Evolutionary conservation across 164 flowering plant species (phyloP).

Genomic region (Platanus orientalis): DNA sequence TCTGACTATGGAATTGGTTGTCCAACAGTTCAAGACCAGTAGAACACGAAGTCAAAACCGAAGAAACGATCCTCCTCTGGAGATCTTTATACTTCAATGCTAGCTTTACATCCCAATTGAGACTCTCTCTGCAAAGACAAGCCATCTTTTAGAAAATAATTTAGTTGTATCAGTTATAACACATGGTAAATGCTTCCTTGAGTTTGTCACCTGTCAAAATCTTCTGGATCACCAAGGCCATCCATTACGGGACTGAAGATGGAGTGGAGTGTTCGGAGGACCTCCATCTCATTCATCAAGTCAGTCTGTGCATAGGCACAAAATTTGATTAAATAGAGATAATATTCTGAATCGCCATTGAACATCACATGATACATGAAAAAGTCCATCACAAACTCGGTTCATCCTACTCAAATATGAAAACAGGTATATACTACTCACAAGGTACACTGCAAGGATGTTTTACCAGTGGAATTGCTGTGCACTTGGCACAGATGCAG

Average conservation of each 20-base stretch:
- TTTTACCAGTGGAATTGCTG: too few relatives aligned
- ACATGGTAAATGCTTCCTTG: background rate
- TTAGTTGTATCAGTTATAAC: background rate
- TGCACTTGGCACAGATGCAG: too few relatives aligned
- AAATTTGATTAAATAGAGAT: background rate
- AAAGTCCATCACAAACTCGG: too few relatives aligned
- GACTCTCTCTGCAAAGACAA: slow-evolving; percentile 28
- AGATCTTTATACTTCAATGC: slow-evolving; percentile 57
- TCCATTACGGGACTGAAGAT: slow-evolving; percentile 65
- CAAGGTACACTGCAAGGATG: too few relatives aligned
- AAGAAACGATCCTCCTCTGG: slow-evolving; percentile 58
- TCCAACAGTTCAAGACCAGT: slow-evolving; percentile 43
- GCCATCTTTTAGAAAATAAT: background rate
- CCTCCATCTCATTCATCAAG: slow-evolving; percentile 47
- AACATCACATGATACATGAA: background rate
- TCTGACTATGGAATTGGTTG: slow-evolving; percentile 13
- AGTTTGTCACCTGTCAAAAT: slow-evolving; percentile 37
- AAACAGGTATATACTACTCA: too few relatives aligned
- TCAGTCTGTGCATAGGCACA: slow-evolving; percentile 30
- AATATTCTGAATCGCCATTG: background rate
- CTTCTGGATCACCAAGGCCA: slow-evolving; percentile 37
- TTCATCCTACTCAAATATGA: too few relatives aligned
- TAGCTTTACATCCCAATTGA: slow-evolving; percentile 65
- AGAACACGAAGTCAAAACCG: slow-evolving; percentile 53
- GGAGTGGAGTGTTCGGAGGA: slow-evolving; percentile 44